Evolutionary conservation across 192 early-diverging fungal species (phyloP), one percentile per base, ranked within the genome.

Genomic region (Backusella tarrabulga): DNA sequence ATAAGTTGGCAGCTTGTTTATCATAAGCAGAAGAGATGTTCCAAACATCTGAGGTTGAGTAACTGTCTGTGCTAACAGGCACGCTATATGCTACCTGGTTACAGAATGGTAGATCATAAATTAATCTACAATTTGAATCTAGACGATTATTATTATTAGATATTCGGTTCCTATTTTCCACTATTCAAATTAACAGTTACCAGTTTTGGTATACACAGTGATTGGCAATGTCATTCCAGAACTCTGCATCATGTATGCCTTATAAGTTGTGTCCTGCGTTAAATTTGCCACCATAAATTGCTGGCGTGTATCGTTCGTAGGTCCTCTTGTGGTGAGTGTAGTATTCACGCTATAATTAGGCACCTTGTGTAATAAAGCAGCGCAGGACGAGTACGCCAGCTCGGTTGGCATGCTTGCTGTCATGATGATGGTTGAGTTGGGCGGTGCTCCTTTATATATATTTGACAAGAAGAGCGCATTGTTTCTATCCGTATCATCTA

Each of bases 81-180:
- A 90, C 89, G 34, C 85, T 83, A 72, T 90, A 90, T 1, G 86
- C 86, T 1, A 90, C 87, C 71, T 87, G 79, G 14, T 84, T 42
- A 76, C 89, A 90, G 56, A 88, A 87, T 35, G 52, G 34, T 19
- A 90, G 75, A 34, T 87, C 76, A 68, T 85, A 84, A 23, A 90
- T 80, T 69, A 90, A 42, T 50, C 80, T 73, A 77, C 89, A 90
- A 68, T 84, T 86, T 21, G 78, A 54, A 26, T 74, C 83, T 83
- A 73, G 29, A 63, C 17, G 17, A 2, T 23, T 44, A 44, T 15
- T 34, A 56, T 54, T 34, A 69, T 79, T n/a, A 41, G 46, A 7
- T 21, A 50, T 21, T 50, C 21, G 21, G 12, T 63, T 29, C 8
- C 12, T 74, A 76, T 21, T 35, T 74, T 14, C 38, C 38, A 40